Evolutionary conservation across 805 yeast species (phyloP).

Genomic region (Priceomyces melissophilus): DNA sequence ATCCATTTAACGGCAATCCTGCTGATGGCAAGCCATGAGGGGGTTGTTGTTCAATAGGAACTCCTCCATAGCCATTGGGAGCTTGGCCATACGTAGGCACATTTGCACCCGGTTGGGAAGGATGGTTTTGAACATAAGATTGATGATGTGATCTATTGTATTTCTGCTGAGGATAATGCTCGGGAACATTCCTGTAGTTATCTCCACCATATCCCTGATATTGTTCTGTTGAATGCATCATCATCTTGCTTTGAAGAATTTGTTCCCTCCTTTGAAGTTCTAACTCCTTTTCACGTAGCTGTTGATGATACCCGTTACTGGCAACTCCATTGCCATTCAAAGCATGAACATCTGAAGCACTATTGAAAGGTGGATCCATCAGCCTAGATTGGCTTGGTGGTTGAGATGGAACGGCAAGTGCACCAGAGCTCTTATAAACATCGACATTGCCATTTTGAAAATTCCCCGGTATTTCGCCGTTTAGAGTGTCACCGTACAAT

Average conservation of each 20-base stretch:
- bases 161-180: neutral
- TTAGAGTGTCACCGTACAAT: constrained; percentile 32
- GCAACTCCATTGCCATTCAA: constrained; percentile 1
- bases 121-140: constrained; percentile 1
- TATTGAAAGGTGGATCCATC: no score
- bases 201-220: constrained; percentile 1
- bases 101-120: constrained; percentile 1
- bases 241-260: constrained; percentile 16
- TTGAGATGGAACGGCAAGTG: no score
- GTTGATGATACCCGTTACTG: constrained; percentile 12
- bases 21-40: constrained; percentile 31
- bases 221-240: neutral
- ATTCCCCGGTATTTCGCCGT: constrained; percentile 18
- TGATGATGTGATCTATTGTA: constrained; percentile 4
- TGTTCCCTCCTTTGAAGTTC: constrained; percentile 26
- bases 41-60: constrained; percentile 25
- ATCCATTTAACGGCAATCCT: constrained; percentile 22
- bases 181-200: neutral
- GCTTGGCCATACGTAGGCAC: neutral
- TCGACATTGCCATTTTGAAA: no score
- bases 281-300: constrained; percentile 18
- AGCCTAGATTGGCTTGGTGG: no score
- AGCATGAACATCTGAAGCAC: no score
- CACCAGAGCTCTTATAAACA: no score
- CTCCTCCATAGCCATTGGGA: constrained; percentile 4